Percentiles rank a stretch among this genome's conserved stretches.
Evolutionary conservation across 2,329 filamentous ascomycete species (phyloP).

Genomic region (Colletotrichum kahawae): DNA sequence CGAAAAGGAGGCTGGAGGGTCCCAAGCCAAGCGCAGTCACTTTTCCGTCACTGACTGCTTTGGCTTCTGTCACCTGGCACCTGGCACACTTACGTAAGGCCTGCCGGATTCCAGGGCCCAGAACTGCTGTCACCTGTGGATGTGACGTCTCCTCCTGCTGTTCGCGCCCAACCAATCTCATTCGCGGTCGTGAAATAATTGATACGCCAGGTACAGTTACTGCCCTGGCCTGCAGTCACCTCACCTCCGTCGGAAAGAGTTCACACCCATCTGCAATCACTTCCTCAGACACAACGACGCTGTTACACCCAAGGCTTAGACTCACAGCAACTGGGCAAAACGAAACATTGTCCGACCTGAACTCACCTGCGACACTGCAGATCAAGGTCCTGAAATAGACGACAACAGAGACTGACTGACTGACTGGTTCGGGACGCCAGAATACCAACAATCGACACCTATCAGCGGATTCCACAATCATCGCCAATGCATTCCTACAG

Average conservation of each 20-base stretch:
- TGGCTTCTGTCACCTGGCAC: neutral
- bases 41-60: neutral
- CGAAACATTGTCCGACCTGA: neutral
- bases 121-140: neutral
- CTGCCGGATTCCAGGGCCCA: neutral
- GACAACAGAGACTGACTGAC: neutral
- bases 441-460: neutral
- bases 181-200: neutral
- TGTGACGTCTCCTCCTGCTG: neutral
- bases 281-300: neutral
- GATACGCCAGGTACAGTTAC: neutral
- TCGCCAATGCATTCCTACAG: constrained; percentile 28
- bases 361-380: neutral
- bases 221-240: neutral
- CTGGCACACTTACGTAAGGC: constrained; percentile 1
- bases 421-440: neutral
- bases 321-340: neutral
- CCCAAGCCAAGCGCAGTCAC: neutral
- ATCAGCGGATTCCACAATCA: neutral
- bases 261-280: neutral
- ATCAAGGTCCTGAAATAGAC: neutral
- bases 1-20: neutral
- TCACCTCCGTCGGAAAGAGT: neutral
- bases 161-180: neutral
- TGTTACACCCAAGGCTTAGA: neutral